Evolutionary conservation across 129 eudicot genomes (phyloP), one percentile per base, ranked within the genome.

Genomic region (Dittrichia graveolens): DNA sequence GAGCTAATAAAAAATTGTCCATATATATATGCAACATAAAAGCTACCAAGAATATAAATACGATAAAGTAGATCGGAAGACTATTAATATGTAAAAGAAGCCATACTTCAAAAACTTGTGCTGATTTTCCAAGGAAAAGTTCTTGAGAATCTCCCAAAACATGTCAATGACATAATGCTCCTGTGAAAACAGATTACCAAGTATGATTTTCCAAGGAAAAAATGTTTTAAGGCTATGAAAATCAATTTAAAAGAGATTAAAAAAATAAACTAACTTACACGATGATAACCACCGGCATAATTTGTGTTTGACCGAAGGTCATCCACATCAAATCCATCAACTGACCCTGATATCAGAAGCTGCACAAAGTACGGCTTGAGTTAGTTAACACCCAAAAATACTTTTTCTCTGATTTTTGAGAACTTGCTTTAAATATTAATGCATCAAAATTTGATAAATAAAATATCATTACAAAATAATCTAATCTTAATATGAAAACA

Each of bases 271-370:
- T 16, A 73, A 72, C 88, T 72, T 77, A 93, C 98, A 73, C 77
- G 80, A 72, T 90, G 92, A 77, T 94, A 94, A 69, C 98, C 98
- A 65, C 98, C 98, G 9, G 96, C 77, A 79, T 92, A 92, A 74
- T 89, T 86, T 48, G 98, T 82, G 78, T 89, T 80, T 44, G 85
- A 78, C 34, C 84, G 88, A 53, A 92, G 95, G 72, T 89, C 95
- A 52, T 87, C 90, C 18, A 89, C 76, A 80, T 85, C 92, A 58
- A 92, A 70, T 38, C 93, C 93, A 76, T 92, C 98, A 37, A 89
- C 86, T 55, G 98, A 87, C 54, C 98, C 98, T 73, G 98, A 92
- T 72, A 94, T 94, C 71, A 94, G 79, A 81, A 94, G 95, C 98
- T 94, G 83, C 50, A 69, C 18, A 75, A 61, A 68, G 42, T 35